A percentile compares a stretch with the other conserved stretches of the same genome.
Conservation (phyloP, 805 yeast genomes). For the Suhomyces emberorum region DNA sequence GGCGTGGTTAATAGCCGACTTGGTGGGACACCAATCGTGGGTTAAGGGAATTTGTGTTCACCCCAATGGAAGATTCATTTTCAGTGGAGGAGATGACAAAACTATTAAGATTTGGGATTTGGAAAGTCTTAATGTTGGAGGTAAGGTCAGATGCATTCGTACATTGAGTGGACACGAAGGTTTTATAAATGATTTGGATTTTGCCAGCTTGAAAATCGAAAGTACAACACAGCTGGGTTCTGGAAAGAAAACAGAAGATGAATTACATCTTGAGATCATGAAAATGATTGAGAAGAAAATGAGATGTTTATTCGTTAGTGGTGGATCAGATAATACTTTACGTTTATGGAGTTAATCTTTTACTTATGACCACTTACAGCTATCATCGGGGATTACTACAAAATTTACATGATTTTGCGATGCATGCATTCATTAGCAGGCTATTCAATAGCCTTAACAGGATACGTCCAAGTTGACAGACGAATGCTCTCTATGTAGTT, state of each 20-base stretch:
- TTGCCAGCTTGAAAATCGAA: constrained; percentile 43
- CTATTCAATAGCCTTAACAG: no score
- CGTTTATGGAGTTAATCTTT: constrained; percentile 55
- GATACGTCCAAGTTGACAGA: no score
- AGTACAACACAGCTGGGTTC: constrained; percentile 4
- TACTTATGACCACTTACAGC: no score
- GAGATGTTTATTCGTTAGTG: constrained; percentile 63
- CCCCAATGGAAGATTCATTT: constrained; percentile 68
- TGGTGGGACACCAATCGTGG: constrained; percentile 85
- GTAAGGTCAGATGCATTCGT: constrained; percentile 43
- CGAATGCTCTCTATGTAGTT: no score
- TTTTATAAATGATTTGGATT: constrained; percentile 61
- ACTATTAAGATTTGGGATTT: constrained; percentile 74
- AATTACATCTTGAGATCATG: constrained; percentile 22
- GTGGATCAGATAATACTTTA: constrained; percentile 56
- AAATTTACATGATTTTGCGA: no score
- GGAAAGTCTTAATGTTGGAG: constrained; percentile 37
- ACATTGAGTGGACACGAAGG: constrained; percentile 67
- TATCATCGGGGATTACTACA: no score
- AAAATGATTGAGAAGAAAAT: constrained; percentile 42
- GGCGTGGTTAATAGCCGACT: constrained; percentile 54
- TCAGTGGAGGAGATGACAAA: constrained; percentile 79
- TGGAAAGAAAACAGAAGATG: constrained; percentile 14
- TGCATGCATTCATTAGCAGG: no score
- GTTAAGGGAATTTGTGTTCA: constrained; percentile 66